Evolutionary conservation across 1,139 yeast species (phyloP), one percentile per base, ranked within the genome.

Genomic region (Kodamaea derodonti): DNA sequence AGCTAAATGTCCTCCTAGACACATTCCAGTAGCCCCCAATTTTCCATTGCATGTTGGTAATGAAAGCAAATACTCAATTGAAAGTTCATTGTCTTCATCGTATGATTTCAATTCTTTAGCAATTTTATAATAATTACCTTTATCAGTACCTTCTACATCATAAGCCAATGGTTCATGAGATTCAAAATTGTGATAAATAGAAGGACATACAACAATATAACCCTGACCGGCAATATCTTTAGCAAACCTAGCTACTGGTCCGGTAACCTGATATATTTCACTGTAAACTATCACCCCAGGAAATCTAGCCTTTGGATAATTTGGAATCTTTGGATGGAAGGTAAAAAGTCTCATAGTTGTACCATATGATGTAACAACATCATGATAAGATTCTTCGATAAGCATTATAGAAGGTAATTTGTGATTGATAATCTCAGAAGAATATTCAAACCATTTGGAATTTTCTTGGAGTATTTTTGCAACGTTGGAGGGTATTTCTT

Each of bases 11-110:
- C 95, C 95, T 14, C 95, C 95, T 15, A 84, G 73, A 54, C 95
- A 84, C 90, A 84, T 84, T 16, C 95, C 95, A 2, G 92, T 82
- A 33, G 90, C 82, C 20, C 94, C 95, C 45, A 83, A 72, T 41
- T 70, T 75, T 29, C 92, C 92, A 43, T 75, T 80, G 54, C 85
- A 84, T 3, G 86, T 81, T 2, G 72, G 65, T 42, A 84, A 64
- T 3, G 71, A 52, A 34, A 58, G 55, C 42, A 84, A 66, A 48
- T 81, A 78, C 49, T 82, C 87, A 47, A 84, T 68, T 17, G 86
- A 69, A 41, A 84, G 60, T 32, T 60, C 66, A 49, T 73, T 78
- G 56, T 84, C 95, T 53, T 84, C 94, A 48, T 84, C 95, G 51
- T 84, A 84, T 2, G 88, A 80, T 42, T 65, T 72, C 42, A 84